phyloP scores from a whole-genome alignment of 495 filamentous ascomycete genomes.

The Penicillium paxilli region DNA sequence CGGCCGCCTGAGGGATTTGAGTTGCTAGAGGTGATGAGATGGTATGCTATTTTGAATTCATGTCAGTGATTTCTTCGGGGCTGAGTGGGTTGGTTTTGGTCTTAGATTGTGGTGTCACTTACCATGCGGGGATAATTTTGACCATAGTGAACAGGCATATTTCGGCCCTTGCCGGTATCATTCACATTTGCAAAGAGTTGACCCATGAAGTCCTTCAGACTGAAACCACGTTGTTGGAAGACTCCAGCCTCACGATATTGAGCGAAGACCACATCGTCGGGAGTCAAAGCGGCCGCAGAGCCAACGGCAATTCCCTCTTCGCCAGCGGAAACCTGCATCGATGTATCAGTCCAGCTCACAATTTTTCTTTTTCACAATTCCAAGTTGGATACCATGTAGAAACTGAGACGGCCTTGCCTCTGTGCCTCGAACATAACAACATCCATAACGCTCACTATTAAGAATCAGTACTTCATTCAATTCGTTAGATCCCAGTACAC shows the following conservation, averaged over 20 bases:
- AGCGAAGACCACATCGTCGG: conserved; percentile 87
- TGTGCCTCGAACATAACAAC: conserved; percentile 91
- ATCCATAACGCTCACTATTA: conserved; percentile 83
- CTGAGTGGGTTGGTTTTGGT: neutral
- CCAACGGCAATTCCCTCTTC: conserved; percentile 94
- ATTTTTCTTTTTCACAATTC: neutral
- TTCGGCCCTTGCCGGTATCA: conserved; percentile 80
- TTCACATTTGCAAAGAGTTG: conserved; percentile 90
- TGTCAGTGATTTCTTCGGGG: neutral
- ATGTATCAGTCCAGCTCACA: neutral
- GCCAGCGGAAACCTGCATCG: conserved; percentile 71
- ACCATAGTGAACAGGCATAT: conserved; percentile 98
- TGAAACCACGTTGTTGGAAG: conserved; percentile 87
- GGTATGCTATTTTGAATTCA: conserved; percentile 71
- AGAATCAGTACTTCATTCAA: conserved; percentile 14
- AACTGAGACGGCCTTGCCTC: conserved; percentile 78
- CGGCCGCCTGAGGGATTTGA: conserved; percentile 92
- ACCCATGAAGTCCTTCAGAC: conserved; percentile 85
- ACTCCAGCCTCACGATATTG: conserved; percentile 95
- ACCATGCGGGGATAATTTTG: conserved; percentile 80
- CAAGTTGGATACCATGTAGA: conserved; percentile 80
- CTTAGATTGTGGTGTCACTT: conserved; percentile 17
- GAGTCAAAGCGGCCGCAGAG: conserved; percentile 75
- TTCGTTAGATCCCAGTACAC: neutral
- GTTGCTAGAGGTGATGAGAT: conserved; percentile 93